A percentile compares a stretch with the other conserved stretches of the same genome.
phyloP scores from a whole-genome alignment of 164 flowering plant species.

The Houttuynia cordata region DNA sequence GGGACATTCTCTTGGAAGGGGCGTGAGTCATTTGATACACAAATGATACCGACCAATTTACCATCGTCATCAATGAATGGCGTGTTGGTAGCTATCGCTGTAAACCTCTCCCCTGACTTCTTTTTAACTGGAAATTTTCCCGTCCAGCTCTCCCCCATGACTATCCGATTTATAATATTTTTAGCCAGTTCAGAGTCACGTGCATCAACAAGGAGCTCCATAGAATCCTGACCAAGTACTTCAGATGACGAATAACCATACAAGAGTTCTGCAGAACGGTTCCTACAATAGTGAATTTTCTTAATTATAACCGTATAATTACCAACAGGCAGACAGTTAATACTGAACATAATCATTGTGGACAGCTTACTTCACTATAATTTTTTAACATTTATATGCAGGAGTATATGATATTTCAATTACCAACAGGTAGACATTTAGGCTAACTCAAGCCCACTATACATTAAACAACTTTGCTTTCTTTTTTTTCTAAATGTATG shows the following conservation, averaged over 20 bases:
- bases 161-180: constrained; percentile 36
- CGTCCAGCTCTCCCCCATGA: constrained; percentile 71
- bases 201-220: constrained; percentile 49
- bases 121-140: constrained; percentile 75
- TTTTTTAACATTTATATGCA: too few relatives aligned
- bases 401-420: too few relatives aligned
- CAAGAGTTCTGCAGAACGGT: constrained; percentile 58
- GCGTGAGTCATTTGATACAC: constrained; percentile 64
- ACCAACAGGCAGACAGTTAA: too few relatives aligned
- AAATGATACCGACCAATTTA: constrained; percentile 62
- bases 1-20: constrained; percentile 37
- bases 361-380: too few relatives aligned
- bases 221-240: constrained; percentile 58
- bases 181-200: constrained; percentile 30
- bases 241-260: constrained; percentile 84
- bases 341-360: too few relatives aligned
- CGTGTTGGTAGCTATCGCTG: constrained; percentile 47
- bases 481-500: too few relatives aligned
- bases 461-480: too few relatives aligned
- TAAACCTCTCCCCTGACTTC: constrained; percentile 52
- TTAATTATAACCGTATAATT: not conserved
- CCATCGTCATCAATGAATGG: constrained; percentile 84
- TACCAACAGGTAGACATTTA: too few relatives aligned
- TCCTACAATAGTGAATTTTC: constrained; percentile 42
- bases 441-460: too few relatives aligned